Base-by-base conservation (phyloP, 176 grass and related monocot genomes). In the Zea mays region DNA sequence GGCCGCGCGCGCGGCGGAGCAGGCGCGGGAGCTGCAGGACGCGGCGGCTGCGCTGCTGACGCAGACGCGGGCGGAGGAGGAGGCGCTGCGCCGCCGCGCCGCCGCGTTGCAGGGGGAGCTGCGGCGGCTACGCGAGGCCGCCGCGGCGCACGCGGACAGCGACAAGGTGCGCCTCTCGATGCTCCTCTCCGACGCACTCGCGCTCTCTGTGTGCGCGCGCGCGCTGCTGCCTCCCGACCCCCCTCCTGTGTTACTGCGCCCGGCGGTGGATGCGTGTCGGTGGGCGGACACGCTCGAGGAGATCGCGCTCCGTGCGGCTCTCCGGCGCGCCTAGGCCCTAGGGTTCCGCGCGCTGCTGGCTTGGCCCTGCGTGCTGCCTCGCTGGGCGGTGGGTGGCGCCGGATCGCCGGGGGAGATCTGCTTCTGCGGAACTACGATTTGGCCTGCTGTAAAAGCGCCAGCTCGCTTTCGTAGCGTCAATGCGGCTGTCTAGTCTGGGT, bases 1-100 rank as follows among this genome's bases (percentile, higher is more conserved):
- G 49, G 86, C 86, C 19, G 84, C 83, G 40, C 82, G 94, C 9
- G 79, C 87, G 73, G 91, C 87, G 58, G 95, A 94, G 80, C 86
- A 85, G 73, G 89, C 94, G 67, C 72, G 92, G 69, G 92, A 98
- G 87, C 87, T 98, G 43, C 95, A 94, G 87, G 95, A 98, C 10
- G 91, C 89, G 14, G 91, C 89, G 40, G 87, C 91, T 14, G 65
- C 81, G 65, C 83, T 90, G 80, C 72, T 90, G n/a, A 71, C 87
- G 72, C 65, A 77, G 73, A 80, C 92, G 63, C 83, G 85, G 83
- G 83, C 72, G 47, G 92, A 90, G 74, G 96, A 98, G 87, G 87
- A 98, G 78, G 80, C 83, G 9, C 87, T 98, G 19, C 89, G 95
- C 40, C 89, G 87, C 82, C 85, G 89, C 14, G 87, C 89, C 3